Evolutionary conservation across 1,139 yeast genomes (phyloP), one percentile per base, ranked within the genome.

Genomic region (Suhomyces wounanorum): DNA sequence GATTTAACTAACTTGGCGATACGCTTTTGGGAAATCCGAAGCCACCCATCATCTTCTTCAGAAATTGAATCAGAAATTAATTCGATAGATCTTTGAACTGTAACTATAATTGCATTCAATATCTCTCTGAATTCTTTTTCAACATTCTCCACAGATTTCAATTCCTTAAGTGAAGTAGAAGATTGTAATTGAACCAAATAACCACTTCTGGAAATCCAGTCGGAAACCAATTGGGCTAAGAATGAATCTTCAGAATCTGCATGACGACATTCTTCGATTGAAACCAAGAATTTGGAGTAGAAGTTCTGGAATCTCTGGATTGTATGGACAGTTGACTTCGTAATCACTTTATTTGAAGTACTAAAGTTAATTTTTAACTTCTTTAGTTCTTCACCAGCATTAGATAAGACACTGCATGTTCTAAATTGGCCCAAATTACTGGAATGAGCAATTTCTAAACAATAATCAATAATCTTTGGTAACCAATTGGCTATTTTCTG

Each of bases 1-100:
- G 70, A 56, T 47, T 75, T 77, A 13, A 75, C 58, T 50, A 76
- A 70, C 21, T 61, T 62, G 56, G 66, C 37, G 2, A 83, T 57
- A 46, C 77, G 73, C 48, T 73, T 74, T 55, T 85, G 87, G 1
- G 83, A 60, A 1, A 62, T 53, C 10, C 73, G 65, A 39, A 88
- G 73, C 96, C 96, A 88, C n/a, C 75, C 72, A 54, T 85, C 88
- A 41, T 78, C 82, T 10, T 81, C 88, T 44, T 73, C 81, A 1
- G 67, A 59, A 2, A 82, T 59, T 10, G 65, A 61, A 10, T 63
- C 69, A 1, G 58, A 59, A 44, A 64, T 72, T 42, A 72, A 65
- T 33, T 70, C 69, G 13, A 82, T 62, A 2, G 69, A 64, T 54
- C 81, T 80, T 68, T 91, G 97, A 56, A 87, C 79, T 0, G 87